Percentiles rank a stretch among this genome's conserved stretches.
Conservation (phyloP, 441 rosid species). For the Macaranga tanarius region DNA sequence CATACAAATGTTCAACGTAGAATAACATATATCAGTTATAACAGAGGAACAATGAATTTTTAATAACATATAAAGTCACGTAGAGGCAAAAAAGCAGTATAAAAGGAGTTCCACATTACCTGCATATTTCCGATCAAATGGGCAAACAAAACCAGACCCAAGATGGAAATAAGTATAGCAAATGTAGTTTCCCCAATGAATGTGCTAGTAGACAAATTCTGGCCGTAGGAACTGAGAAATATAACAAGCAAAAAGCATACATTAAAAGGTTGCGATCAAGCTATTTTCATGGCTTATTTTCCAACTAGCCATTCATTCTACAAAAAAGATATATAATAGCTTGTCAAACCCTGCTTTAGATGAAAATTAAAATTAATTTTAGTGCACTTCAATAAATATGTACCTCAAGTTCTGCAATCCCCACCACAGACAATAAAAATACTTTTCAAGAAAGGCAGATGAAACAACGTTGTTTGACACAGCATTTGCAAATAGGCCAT, state of each 20-base stretch:
- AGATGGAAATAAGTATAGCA: conserved; percentile 72
- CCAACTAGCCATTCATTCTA: not conserved
- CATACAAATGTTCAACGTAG: not conserved
- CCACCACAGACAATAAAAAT: conserved; percentile 87
- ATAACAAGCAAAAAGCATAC: conserved; percentile 3
- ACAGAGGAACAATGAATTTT: not conserved
- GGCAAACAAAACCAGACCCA: conserved; percentile 86
- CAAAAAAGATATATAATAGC: too few relatives aligned
- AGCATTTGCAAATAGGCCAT: conserved; percentile 67
- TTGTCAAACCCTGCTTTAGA: too few relatives aligned
- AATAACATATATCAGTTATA: not conserved
- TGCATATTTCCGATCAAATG: conserved; percentile 96
- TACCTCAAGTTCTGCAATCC: conserved; percentile 90
- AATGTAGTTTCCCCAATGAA: conserved; percentile 77
- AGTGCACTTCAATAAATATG: too few relatives aligned
- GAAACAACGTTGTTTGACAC: conserved; percentile 54
- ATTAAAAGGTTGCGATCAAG: conserved; percentile 9
- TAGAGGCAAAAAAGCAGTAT: not conserved
- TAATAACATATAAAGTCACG: not conserved
- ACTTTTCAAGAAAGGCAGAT: conserved; percentile 58
- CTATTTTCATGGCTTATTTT: not conserved
- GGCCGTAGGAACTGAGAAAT: conserved; percentile 72
- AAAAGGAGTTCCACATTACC: conserved; percentile 36
- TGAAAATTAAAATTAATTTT: too few relatives aligned
- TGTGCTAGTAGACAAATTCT: conserved; percentile 60